Base-by-base conservation (phyloP, 805 yeast species). In the Candida succiphila region DNA sequence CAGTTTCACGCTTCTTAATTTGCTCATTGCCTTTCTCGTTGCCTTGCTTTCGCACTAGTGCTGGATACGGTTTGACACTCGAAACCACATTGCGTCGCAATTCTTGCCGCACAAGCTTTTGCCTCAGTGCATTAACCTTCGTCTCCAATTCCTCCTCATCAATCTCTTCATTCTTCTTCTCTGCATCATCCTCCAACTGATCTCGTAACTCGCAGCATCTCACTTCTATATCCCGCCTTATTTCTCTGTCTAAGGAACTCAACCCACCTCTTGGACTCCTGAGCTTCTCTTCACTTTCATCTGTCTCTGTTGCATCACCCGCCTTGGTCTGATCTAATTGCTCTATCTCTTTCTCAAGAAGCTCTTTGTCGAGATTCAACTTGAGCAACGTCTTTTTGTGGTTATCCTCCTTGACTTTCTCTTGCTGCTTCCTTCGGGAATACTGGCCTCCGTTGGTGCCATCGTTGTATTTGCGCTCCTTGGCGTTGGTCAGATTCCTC, bases 191-290 rank as follows among this genome's bases (percentile, higher is more conserved):
- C 40, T 75, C 82, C 15, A 76, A 45, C 25, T 51, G 32, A 32
- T 73, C 80, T 17, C 77, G 43, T 19, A 65, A 58, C 29, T 72
- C 72, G 62, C 65, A 61, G 24, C 77, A 67, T 40, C 55, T 50
- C 9, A 72, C 56, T 31, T 69, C 75, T 1, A 69, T 44, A 15
- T 42, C 41, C 30, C 77, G 45, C 31, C 52, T 57, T 13, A 27
- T 29, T 20, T 63, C 16, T 17, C 27, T 22, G 4, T n/a, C 9
- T 8, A 29, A 8, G 13, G 8, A 9, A 17, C 17, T n/a, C 10
- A 9, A 6, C 13, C 4, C 21, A 7, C 18, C 22, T 25, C 18
- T 7, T 5, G 7, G 15, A 5, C 7, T 14, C 16, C 17, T 6
- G 10, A 8, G 7, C 7, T 15, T 16, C 14, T 12, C 29, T 26